Conservation (phyloP, 257 asterid species). For the Salvia hispanica region DNA sequence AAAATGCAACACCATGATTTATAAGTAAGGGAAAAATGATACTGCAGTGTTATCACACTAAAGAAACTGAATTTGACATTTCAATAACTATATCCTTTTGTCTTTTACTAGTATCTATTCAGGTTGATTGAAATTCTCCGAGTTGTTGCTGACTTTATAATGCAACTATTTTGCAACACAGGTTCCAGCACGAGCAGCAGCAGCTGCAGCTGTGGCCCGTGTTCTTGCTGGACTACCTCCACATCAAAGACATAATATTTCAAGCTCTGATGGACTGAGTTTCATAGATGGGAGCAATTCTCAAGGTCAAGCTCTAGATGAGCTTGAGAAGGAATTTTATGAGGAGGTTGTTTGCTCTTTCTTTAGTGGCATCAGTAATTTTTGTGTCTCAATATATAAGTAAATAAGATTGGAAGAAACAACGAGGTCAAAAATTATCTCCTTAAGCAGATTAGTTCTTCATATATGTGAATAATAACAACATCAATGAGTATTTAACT, state of each 20-base stretch:
- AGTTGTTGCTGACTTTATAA: constrained; percentile 19
- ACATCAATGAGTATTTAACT: constrained; percentile 14
- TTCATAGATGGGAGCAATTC: constrained; percentile 80
- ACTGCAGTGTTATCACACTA: background rate
- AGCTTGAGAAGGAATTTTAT: constrained; percentile 84
- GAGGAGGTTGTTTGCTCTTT: constrained; percentile 67
- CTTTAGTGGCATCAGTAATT: constrained; percentile 28
- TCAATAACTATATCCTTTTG: constrained; percentile 9
- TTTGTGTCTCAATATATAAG: constrained; percentile 21
- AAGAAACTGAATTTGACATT: background rate
- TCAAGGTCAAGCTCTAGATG: constrained; percentile 59
- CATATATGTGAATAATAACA: constrained; percentile 10
- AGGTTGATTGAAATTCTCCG: constrained; percentile 13
- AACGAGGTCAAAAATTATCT: background rate
- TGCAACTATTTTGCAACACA: constrained; percentile 35
- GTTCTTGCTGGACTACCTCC: constrained; percentile 93
- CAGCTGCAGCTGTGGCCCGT: constrained; percentile 97
- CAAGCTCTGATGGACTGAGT: constrained; percentile 84
- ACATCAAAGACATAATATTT: constrained; percentile 76
- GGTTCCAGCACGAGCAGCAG: constrained; percentile 99
- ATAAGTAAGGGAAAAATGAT: background rate
- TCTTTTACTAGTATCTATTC: background rate
- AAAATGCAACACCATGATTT: constrained; percentile 1
- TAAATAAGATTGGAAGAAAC: constrained; percentile 9
- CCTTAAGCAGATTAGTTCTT: constrained; percentile 21